Evolutionary conservation across 331 rosid species (phyloP), one percentile per base, ranked within the genome.

Genomic region (Erythrophleum ivorense): DNA sequence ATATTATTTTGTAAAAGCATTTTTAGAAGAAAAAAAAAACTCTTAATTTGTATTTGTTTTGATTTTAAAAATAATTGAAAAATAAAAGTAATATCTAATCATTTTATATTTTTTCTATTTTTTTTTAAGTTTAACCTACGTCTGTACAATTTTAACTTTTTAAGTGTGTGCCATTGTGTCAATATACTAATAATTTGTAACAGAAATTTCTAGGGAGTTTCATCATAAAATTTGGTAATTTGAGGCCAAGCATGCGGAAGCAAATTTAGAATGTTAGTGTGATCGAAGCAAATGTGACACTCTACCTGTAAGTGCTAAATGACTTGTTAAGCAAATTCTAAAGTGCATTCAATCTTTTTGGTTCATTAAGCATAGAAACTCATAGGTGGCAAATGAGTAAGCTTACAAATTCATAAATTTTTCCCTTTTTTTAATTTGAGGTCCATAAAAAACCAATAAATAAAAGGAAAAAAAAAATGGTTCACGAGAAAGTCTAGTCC

Each of bases 341-440:
- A 31, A 81, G 62, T 65, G 46, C 80, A 75, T 75, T 81, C 43
- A 53, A 53, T 34, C 24, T 55, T 75, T 65, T 36, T 31, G 2
- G 70, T 66, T 81, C 12, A 46, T 76, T 82, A 43, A 67, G 33
- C 55, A 19, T 3, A 34, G 5, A 67, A 54, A 41, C 6, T 75
- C 71, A 34, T 24, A 55, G 71, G 81, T 82, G 85, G 55, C 24
- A 45, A 57, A 58, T 76, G 85, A 82, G 71, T 82, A 75, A 75
- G 85, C 78, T 19, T 46, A 57, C 72, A 82, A 55, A 67, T 7
- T 57, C 7, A 57, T 31, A 10, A 9, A 29, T 12, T 43, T 11
- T 24, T 18, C 8, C 54, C 19, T 45, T n/a, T 66, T 13, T 81
- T 64, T 43, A 81, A 43, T 81, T 29, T 10, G 36, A 3, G 12